These are phyloP conservation scores for Monilinia aucupariae DNA, from an alignment of 2,329 filamentous ascomycete genomes.

Conservation along the genomic window DNA sequence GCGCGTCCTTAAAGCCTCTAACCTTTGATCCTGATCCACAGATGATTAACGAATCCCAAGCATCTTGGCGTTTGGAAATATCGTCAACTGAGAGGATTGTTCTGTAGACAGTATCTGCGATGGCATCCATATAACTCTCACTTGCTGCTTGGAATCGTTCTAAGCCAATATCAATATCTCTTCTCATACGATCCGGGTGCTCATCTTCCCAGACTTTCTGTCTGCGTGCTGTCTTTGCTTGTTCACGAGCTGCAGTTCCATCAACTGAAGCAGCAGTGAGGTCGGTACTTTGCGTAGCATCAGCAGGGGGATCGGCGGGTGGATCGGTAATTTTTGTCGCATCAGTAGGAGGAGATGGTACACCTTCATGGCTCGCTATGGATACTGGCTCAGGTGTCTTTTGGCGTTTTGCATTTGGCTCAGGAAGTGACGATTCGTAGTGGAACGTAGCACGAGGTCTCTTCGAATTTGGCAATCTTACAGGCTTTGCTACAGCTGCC, in stretches of 20 bases:
- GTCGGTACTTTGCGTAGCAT: slow-evolving; percentile 18
- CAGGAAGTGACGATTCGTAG: slow-evolving; percentile 58
- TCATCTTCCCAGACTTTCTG: slow-evolving; percentile 33
- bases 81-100: slow-evolving; percentile 79
- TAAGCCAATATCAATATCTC: slow-evolving; percentile 69
- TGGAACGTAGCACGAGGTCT: slow-evolving; percentile 64
- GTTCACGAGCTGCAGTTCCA: slow-evolving; percentile 26
- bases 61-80: slow-evolving; percentile 72
- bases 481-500: slow-evolving; percentile 47
- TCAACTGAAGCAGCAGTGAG: slow-evolving; percentile 21
- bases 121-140: slow-evolving; percentile 70
- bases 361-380: slow-evolving; percentile 20
- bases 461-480: slow-evolving; percentile 66
- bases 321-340: slow-evolving; percentile 9
- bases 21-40: slow-evolving; percentile 77
- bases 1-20: slow-evolving; percentile 80
- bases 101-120: slow-evolving; percentile 78
- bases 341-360: slow-evolving; percentile 19
- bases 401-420: slow-evolving; percentile 40
- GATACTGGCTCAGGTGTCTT: slow-evolving; percentile 35
- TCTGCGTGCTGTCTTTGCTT: slow-evolving; percentile 30
- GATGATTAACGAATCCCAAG: slow-evolving; percentile 90
- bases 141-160: slow-evolving; percentile 68
- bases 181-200: slow-evolving; percentile 51
- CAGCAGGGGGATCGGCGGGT: slow-evolving; percentile 17